A percentile compares a stretch with the other conserved stretches of the same genome.
Evolutionary conservation across 1,284 basidiomycete genomes (phyloP).

Genomic region (Tylopilus sp.): DNA sequence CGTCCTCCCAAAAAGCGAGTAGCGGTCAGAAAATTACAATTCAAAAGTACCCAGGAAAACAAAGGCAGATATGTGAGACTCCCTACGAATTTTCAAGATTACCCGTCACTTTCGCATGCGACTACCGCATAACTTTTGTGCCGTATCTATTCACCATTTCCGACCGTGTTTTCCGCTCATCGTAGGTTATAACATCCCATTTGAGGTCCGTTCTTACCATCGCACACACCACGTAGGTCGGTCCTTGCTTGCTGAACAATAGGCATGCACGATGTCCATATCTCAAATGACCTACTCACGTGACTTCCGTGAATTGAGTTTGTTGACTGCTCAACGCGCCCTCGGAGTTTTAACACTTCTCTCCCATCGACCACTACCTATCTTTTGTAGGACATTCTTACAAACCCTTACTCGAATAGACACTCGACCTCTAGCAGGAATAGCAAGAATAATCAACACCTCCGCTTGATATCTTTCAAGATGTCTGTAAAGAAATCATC

Average conservation of each 20-base stretch:
- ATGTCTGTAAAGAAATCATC: slow-evolving; percentile 36
- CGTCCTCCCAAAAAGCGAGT: slow-evolving; percentile 27
- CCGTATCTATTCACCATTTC: slow-evolving; percentile 1
- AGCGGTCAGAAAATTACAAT: slow-evolving; percentile 29
- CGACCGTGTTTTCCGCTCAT: slow-evolving; percentile 20
- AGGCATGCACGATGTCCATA: slow-evolving; percentile 20
- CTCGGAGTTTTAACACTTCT: slow-evolving; percentile 56
- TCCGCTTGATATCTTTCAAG: slow-evolving; percentile 19
- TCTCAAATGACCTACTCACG: slow-evolving; percentile 35
- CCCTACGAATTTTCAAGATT: slow-evolving; percentile 17
- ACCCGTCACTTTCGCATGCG: slow-evolving; percentile 18
- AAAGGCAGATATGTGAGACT: slow-evolving; percentile 14
- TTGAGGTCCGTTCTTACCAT: slow-evolving; percentile 1
- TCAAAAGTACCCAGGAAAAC: slow-evolving; percentile 21
- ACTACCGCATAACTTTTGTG: slow-evolving; percentile 21
- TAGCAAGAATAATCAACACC: slow-evolving; percentile 35
- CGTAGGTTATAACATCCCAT: slow-evolving; percentile 14
- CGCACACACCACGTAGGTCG: slow-evolving; percentile 1
- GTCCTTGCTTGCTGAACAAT: slow-evolving; percentile 7
- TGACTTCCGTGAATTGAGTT: slow-evolving; percentile 38
- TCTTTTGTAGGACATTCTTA: slow-evolving; percentile 35
- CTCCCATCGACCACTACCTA: slow-evolving; percentile 50
- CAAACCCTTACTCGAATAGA: slow-evolving; percentile 30
- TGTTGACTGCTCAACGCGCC: slow-evolving; percentile 53
- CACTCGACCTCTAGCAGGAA: slow-evolving; percentile 20